phyloP scores from a whole-genome alignment of 2,329 filamentous ascomycete genomes.

The Microcyclospora tardicrescens region DNA sequence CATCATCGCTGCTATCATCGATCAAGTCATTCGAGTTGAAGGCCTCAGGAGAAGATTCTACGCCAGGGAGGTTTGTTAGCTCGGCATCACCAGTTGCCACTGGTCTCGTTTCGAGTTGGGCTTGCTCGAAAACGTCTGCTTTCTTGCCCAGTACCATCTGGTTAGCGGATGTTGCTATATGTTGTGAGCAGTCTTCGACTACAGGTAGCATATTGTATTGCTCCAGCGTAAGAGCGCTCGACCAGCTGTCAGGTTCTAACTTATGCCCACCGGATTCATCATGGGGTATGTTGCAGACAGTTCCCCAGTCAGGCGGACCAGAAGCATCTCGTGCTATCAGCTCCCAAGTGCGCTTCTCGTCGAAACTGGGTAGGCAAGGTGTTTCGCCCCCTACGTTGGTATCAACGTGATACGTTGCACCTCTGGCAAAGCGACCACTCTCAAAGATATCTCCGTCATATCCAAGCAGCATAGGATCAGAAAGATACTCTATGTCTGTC shows the following conservation, averaged over 20 bases:
- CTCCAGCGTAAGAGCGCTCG: too few species aligned
- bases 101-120: background rate
- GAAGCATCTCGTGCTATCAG: too few species aligned
- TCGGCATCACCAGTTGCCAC: background rate
- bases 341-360: too few species aligned
- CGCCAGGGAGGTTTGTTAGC: background rate
- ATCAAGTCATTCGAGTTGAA: too few species aligned
- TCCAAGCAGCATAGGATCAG: constrained; percentile 21
- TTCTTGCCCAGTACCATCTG: too few species aligned
- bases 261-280: background rate
- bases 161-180: too few species aligned
- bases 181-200: too few species aligned
- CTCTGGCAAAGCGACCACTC: background rate
- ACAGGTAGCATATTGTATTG: too few species aligned
- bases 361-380: too few species aligned
- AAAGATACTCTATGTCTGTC: constrained; percentile 12
- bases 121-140: too few species aligned
- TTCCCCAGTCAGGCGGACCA: background rate
- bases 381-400: too few species aligned
- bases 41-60: background rate
- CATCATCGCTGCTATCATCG: constrained; percentile 5
- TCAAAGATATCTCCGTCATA: constrained; percentile 13
- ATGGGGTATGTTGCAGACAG: background rate
- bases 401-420: background rate
- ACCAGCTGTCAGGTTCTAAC: background rate